Conservation (phyloP, 805 yeast genomes). For the Kodamaea leandrae region DNA sequence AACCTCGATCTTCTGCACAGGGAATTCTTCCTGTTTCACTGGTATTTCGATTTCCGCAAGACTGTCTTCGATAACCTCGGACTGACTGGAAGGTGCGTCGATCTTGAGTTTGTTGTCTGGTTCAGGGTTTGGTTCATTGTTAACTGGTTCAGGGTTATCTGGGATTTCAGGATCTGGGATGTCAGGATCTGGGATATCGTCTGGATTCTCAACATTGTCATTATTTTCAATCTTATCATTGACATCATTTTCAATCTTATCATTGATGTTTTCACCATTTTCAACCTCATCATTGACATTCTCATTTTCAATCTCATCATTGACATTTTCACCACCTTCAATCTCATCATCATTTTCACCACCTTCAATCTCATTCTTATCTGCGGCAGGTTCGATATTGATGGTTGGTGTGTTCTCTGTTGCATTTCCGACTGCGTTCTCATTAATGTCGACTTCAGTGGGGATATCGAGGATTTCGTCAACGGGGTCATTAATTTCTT, state of each 20-base stretch:
- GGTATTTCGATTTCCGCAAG: not conserved
- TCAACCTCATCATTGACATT: conserved; percentile 8
- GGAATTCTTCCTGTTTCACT: not conserved
- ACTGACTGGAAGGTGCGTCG: not conserved
- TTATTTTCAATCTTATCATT: conserved; percentile 8
- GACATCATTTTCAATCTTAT: conserved; percentile 2
- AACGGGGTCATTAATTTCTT: too few relatives aligned
- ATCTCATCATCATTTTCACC: conserved; percentile 1
- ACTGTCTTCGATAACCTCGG: not conserved
- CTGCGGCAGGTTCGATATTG: too few relatives aligned
- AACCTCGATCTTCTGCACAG: conserved; percentile 6
- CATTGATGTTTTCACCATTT: conserved; percentile 4
- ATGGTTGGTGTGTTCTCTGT: not conserved
- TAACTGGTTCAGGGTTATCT: not conserved
- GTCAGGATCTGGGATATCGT: not conserved
- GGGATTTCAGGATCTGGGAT: not conserved
- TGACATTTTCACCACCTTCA: not conserved
- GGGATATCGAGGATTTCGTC: too few relatives aligned
- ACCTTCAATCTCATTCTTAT: conserved; percentile 1
- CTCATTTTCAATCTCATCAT: conserved; percentile 3
- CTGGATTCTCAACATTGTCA: not conserved
- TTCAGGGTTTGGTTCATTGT: not conserved
- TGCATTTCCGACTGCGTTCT: too few relatives aligned
- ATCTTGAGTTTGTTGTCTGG: not conserved
- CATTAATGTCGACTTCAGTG: too few relatives aligned